Conservation (phyloP, 352 stramenopile species). For the Phytophthora multivora region DNA sequence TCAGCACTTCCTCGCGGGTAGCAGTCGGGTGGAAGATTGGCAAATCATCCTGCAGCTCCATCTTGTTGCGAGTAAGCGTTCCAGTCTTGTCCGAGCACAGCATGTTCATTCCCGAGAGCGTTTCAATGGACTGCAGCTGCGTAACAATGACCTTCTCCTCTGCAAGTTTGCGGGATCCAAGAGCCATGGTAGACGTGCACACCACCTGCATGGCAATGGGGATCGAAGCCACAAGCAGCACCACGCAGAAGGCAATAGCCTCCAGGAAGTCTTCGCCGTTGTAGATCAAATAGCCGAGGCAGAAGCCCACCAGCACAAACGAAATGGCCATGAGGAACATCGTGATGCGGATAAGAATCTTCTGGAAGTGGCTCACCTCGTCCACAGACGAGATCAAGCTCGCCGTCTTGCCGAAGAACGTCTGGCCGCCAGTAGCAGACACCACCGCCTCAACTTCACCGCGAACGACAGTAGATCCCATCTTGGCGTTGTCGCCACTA, state of each 20-base stretch:
- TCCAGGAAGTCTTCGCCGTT: slow-evolving; percentile 79
- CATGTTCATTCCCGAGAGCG: slow-evolving; percentile 93
- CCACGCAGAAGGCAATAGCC: slow-evolving; percentile 87
- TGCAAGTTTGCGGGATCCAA: slow-evolving; percentile 90
- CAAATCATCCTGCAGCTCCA: slow-evolving; percentile 93
- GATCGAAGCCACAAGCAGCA: slow-evolving; percentile 93
- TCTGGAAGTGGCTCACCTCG: slow-evolving; percentile 88
- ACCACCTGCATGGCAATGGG: slow-evolving; percentile 95
- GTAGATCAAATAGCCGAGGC: slow-evolving; percentile 86
- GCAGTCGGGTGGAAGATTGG: slow-evolving; percentile 84
- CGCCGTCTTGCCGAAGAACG: slow-evolving; percentile 93
- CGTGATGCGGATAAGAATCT: slow-evolving; percentile 93
- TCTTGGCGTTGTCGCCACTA: slow-evolving; percentile 84
- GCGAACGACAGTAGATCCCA: slow-evolving; percentile 81
- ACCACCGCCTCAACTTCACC: slow-evolving; percentile 95
- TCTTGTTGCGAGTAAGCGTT: slow-evolving; percentile 95
- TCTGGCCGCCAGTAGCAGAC: slow-evolving; percentile 86
- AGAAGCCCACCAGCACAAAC: slow-evolving; percentile 87
- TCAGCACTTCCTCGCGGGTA: slow-evolving; percentile 88
- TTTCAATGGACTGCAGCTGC: slow-evolving; percentile 91
- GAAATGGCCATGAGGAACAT: slow-evolving; percentile 90
- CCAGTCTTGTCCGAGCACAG: slow-evolving; percentile 97
- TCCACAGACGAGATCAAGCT: slow-evolving; percentile 75
- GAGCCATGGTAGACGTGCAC: slow-evolving; percentile 91
- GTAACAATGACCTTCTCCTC: slow-evolving; percentile 94